phyloP scores from a whole-genome alignment of 352 stramenopile genomes.

The Globisporangium okanoganense region DNA sequence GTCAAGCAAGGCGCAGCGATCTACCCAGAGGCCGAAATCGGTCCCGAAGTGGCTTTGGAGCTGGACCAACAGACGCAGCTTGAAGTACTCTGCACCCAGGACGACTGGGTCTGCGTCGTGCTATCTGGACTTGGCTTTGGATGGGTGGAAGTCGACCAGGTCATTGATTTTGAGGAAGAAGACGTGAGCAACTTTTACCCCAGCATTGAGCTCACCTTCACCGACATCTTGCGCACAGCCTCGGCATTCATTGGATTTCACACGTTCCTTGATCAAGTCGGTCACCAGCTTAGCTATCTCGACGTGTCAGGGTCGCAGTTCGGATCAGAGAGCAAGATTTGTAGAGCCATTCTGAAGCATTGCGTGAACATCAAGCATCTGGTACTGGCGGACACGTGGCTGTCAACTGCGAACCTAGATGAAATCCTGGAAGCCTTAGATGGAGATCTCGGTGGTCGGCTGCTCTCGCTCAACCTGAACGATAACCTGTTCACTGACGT shows the following conservation, averaged over 20 bases:
- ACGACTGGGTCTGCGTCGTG: neutral
- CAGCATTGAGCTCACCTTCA: neutral
- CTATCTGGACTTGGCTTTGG: neutral
- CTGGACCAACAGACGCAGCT: neutral
- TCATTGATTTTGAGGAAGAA: neutral
- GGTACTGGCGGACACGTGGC: neutral
- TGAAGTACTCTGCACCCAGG: neutral
- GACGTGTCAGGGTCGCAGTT: neutral
- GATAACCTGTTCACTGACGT: neutral
- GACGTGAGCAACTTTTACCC: neutral
- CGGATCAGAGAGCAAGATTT: neutral
- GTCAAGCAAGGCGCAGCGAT: neutral
- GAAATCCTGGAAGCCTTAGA: neutral
- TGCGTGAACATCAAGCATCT: constrained; percentile 9
- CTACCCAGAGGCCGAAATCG: neutral
- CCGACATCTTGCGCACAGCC: neutral
- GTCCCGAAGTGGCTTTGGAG: neutral
- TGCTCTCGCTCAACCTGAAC: constrained; percentile 8
- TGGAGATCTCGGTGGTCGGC: neutral
- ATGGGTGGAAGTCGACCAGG: neutral
- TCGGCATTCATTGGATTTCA: neutral
- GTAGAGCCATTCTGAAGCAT: neutral
- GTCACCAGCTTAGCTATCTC: neutral
- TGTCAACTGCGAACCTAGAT: neutral
- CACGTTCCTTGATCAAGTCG: neutral